A percentile compares a stretch with the other conserved stretches of the same genome.
Conservation (phyloP, 148 eudicot species). For the Silene conica region DNA sequence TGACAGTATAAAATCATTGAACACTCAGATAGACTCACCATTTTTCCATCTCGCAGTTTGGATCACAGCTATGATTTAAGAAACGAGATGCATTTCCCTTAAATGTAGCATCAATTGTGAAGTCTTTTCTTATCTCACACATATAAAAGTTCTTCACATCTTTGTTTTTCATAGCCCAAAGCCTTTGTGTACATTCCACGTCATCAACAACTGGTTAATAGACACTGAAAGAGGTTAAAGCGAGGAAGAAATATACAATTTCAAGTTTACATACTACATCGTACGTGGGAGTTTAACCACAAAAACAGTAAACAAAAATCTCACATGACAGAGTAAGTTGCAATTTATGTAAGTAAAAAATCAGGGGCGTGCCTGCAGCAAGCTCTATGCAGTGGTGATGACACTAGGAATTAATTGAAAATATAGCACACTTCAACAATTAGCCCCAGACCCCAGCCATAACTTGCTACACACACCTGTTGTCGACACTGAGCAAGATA, state of each 20-base stretch:
- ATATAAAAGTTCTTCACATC: constrained; percentile 70
- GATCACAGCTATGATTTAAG: constrained; percentile 92
- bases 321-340: no score
- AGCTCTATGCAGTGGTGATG: background rate
- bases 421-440: background rate
- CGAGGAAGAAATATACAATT: background rate
- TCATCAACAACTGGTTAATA: constrained; percentile 71
- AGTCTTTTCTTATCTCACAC: constrained; percentile 89
- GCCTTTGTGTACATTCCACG: constrained; percentile 75
- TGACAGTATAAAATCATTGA: background rate
- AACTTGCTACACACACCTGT: background rate
- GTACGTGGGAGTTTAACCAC: background rate
- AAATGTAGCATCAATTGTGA: constrained; percentile 90
- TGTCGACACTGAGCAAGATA: background rate
- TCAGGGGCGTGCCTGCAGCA: background rate
- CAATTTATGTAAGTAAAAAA: background rate
- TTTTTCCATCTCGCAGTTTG: constrained; percentile 92
- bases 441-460: background rate
- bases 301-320: background rate
- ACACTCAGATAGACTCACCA: constrained; percentile 52
- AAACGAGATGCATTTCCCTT: constrained; percentile 91
- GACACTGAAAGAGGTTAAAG: constrained; percentile 8
- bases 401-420: background rate
- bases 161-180: constrained; percentile 90
- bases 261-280: background rate